phyloP scores from a whole-genome alignment of 257 asterid species.

The Nicotiana undulata region DNA sequence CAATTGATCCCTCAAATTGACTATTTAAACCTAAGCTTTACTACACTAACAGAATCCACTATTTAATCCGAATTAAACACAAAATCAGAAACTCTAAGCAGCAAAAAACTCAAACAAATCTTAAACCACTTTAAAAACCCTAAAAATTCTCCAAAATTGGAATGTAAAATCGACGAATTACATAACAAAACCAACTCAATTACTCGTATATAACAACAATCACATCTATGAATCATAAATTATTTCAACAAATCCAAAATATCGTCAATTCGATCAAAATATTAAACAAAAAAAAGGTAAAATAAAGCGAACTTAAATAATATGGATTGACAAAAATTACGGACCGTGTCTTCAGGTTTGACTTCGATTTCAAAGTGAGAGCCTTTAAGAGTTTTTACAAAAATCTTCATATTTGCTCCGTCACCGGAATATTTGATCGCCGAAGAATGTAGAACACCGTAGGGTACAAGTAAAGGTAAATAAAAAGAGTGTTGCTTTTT shows the following conservation, averaged over 20 bases:
- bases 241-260: background rate
- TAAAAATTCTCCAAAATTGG: background rate
- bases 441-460: constrained; percentile 2
- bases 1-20: background rate
- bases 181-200: background rate
- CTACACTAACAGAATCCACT: background rate
- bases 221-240: background rate
- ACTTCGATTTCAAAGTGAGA: constrained; percentile 30
- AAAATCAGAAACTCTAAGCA: background rate
- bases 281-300: background rate
- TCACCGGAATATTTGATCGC: background rate
- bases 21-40: background rate
- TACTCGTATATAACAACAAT: background rate
- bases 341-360: constrained; percentile 25
- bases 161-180: background rate
- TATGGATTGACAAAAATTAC: background rate
- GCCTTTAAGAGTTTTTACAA: constrained; percentile 36
- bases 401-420: constrained; percentile 25
- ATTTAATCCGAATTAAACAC: background rate
- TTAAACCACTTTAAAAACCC: background rate
- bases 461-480: constrained; percentile 3
- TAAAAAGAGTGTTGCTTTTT: background rate
- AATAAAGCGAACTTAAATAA: background rate
- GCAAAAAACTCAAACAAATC: background rate
- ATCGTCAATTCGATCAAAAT: background rate